Conservation (phyloP, 345 rosid genomes). For the Salix arbutifolia region DNA sequence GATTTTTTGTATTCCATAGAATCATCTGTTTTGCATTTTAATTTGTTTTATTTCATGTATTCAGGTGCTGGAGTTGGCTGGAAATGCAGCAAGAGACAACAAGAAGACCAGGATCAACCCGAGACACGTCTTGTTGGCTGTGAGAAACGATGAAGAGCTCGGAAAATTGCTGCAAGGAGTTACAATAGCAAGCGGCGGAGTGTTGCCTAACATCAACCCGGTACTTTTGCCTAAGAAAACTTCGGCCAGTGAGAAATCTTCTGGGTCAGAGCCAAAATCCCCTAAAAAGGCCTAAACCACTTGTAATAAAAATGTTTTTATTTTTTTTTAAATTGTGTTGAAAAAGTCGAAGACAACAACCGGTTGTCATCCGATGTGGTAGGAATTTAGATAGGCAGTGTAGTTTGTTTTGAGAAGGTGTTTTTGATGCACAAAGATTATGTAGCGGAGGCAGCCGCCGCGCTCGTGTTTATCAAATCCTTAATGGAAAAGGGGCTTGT, state of each 20-base stretch:
- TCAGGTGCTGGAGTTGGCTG: constrained; percentile 24
- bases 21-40: too few relatives aligned
- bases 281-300: neutral
- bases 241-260: neutral
- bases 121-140: constrained; percentile 17
- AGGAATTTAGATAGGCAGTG: neutral
- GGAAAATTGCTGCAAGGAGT: constrained; percentile 24
- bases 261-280: constrained; percentile 1
- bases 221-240: constrained; percentile 20
- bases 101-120: constrained; percentile 29
- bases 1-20: too few relatives aligned
- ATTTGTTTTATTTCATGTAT: too few relatives aligned
- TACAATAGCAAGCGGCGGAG: constrained; percentile 22
- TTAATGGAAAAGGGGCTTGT: neutral
- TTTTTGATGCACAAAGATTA: neutral
- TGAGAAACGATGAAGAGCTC: constrained; percentile 25
- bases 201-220: constrained; percentile 20
- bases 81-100: constrained; percentile 26
- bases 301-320: too few relatives aligned
- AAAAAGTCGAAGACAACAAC: too few relatives aligned
- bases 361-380: neutral
- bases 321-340: too few relatives aligned
- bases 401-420: neutral
- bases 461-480: neutral
- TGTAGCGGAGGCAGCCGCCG: neutral